Base-by-base conservation (phyloP, 495 filamentous ascomycete genomes). In the Talaromyces nanjingensis region DNA sequence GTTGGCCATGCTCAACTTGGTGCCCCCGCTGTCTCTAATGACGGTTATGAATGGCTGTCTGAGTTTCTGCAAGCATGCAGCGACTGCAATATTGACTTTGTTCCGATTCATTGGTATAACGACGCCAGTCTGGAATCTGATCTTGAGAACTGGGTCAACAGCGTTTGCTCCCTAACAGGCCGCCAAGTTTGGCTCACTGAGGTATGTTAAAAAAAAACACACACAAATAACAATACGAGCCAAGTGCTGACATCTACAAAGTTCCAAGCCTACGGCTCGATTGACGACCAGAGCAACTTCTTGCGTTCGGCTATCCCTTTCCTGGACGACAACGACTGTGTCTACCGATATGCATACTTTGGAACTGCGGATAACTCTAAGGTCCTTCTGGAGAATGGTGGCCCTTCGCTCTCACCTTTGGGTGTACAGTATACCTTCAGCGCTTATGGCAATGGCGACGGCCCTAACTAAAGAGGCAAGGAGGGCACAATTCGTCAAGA, bases 321-420 rank as follows among this genome's bases (percentile, higher is more conserved):
- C 77, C 71, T 97, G 63, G 91, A 97, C 69, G 71, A 65, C 62
- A 77, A 88, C 66, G 18, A 76, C 45, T 85, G 73, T 57, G 85
- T 96, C 58, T 79, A 87, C 71, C 79, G 87, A 27, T 96, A 96
- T 77, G 77, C 89, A 3, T 96, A 92, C 81, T 97, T 93, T 80
- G 86, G 56, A 9, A 59, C 56, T 31, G 56, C 56, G 18, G 56
- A 59, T 37, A 59, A 59, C n/a, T 59, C 56, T 22, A 16, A 59
- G 56, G 56, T 59, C n/a, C 25, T 59, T 37, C 16, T 59, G 56
- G 56, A 59, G 18, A 31, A 59, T n/a, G 56, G 33, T 6, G 56
- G 56, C 4, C 56, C 56, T 59, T 59, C 56, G 4, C 56, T 59
- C 16, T 59, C 56, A 5, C 56, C 56, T 37, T 59, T 59, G 56